phyloP scores from a whole-genome alignment of 2,329 filamentous ascomycete species.

The Alternaria postmessia region DNA sequence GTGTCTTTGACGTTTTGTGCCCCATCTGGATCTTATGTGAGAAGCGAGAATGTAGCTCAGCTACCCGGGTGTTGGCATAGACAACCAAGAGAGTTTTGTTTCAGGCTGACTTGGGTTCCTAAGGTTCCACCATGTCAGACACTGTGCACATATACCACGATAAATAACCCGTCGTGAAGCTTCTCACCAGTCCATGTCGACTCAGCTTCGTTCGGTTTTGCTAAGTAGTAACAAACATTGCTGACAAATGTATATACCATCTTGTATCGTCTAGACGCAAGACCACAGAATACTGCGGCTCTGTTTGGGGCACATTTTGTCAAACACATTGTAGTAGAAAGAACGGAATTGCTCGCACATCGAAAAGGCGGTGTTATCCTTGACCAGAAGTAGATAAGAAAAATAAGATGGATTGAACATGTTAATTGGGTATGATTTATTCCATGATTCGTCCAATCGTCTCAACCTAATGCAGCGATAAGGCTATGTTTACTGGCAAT shows the following conservation, averaged over 20 bases:
- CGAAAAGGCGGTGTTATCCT: not conserved
- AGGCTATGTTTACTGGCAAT: not conserved
- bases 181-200: not conserved
- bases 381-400: not conserved
- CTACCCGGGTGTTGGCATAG: not conserved
- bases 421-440: constrained; percentile 10
- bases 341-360: not conserved
- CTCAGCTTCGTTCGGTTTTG: not conserved
- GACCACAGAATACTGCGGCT: not conserved
- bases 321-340: not conserved
- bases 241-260: not conserved
- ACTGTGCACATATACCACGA: not conserved
- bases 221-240: not conserved
- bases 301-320: not conserved
- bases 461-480: constrained; percentile 11
- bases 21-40: not conserved
- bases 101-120: not conserved
- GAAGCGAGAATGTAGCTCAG: not conserved
- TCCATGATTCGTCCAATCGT: constrained; percentile 12
- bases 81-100: not conserved
- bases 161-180: not conserved
- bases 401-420: not conserved
- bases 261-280: not conserved
- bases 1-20: not conserved
- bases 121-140: not conserved